A percentile compares a stretch with the other conserved stretches of the same genome.
These are phyloP conservation scores for Wallacemonas rigidus DNA, from an alignment of 208 protist genomes.

Conservation along the genomic window DNA sequence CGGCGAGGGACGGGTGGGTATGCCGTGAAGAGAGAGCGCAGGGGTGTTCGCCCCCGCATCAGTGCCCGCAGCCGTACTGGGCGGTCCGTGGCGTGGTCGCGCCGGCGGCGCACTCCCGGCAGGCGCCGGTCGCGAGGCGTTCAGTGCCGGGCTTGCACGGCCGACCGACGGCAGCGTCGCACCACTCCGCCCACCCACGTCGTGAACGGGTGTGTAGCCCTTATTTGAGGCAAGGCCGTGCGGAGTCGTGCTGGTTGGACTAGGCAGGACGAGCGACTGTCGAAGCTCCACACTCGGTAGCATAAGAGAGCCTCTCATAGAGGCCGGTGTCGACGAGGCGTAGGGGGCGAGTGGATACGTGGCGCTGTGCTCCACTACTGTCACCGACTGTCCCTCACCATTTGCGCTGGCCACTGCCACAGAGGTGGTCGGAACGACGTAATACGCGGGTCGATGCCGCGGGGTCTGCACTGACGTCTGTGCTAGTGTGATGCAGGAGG, in stretches of 20 bases:
- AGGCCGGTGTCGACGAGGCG: constrained; percentile 1
- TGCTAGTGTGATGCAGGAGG: not conserved
- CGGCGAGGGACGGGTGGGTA: not conserved
- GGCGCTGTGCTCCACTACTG: not conserved
- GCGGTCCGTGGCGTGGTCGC: not conserved
- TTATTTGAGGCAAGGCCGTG: no score
- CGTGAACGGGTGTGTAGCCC: not conserved
- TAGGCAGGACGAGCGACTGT: no score
- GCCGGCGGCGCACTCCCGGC: not conserved
- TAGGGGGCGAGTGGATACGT: not conserved
- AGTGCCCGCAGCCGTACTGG: not conserved
- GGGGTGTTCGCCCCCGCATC: not conserved
- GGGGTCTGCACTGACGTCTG: not conserved
- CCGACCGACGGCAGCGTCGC: not conserved
- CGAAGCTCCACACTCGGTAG: not conserved
- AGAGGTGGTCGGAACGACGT: not conserved
- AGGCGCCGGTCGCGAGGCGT: not conserved
- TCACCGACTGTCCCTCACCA: not conserved
- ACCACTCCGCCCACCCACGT: not conserved
- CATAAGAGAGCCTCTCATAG: not conserved
- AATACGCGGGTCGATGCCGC: not conserved
- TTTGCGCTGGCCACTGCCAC: not conserved
- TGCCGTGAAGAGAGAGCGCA: not conserved
- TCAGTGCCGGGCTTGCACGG: not conserved
- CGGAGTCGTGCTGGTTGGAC: not conserved